These are phyloP conservation scores for Microsporum audouinii DNA, from an alignment of 2,329 filamentous ascomycete species.

Conservation along the genomic window DNA sequence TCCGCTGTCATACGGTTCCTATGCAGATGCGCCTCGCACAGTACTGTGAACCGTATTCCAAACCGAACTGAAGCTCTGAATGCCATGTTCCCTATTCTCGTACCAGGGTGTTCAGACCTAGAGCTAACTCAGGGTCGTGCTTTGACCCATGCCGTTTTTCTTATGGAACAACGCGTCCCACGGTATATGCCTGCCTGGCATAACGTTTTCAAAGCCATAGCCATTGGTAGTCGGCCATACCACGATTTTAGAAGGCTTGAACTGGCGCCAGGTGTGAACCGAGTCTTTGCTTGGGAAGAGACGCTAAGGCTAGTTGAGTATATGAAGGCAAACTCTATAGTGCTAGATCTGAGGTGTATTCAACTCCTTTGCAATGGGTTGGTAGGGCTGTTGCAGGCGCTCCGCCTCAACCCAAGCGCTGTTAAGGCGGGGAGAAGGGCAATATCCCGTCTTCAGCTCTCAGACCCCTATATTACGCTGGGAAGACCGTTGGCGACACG, in stretches of 20 bases:
- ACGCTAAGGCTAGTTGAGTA: slow-evolving; percentile 22
- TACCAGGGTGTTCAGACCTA: background rate
- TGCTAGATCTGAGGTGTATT: slow-evolving; percentile 7
- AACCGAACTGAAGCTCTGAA: slow-evolving; percentile 10
- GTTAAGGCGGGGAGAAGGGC: background rate
- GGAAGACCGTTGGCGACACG: background rate
- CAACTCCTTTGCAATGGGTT: slow-evolving; percentile 7
- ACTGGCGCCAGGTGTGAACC: slow-evolving; percentile 13
- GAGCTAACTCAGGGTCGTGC: background rate
- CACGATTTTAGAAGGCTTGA: slow-evolving; percentile 12
- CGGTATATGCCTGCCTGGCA: slow-evolving; percentile 27
- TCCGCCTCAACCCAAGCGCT: background rate
- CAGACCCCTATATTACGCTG: background rate
- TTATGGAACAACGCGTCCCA: slow-evolving; percentile 24
- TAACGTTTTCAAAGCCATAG: slow-evolving; percentile 24
- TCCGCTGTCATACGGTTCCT: slow-evolving; percentile 36
- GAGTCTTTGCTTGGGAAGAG: slow-evolving; percentile 31
- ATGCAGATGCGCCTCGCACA: slow-evolving; percentile 17
- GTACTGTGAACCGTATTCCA: slow-evolving; percentile 12
- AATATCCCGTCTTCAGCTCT: background rate
- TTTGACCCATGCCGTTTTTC: slow-evolving; percentile 25
- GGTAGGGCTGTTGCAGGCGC: background rate
- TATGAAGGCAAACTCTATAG: slow-evolving; percentile 21
- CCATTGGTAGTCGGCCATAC: background rate
- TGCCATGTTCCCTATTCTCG: slow-evolving; percentile 11